Evolutionary conservation across 208 protist species (phyloP).

Genomic region (Borovskyia barvae): DNA sequence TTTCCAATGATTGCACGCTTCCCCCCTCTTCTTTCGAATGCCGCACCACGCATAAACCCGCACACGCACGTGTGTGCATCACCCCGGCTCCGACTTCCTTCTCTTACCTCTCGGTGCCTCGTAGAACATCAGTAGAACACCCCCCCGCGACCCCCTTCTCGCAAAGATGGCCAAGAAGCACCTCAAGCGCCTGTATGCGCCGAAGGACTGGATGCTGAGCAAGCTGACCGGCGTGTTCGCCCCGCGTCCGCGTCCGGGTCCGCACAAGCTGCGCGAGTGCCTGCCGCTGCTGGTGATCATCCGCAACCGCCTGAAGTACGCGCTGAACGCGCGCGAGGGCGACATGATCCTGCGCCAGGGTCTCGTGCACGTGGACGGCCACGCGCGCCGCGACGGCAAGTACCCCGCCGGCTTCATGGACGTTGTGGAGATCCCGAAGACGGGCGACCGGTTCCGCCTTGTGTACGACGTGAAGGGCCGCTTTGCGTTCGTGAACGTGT

Average conservation of each 20-base stretch:
- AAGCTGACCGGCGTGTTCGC: slow-evolving; percentile 98
- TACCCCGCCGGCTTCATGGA: slow-evolving; percentile 99
- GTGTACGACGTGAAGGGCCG: slow-evolving; percentile 99
- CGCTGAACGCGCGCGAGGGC: slow-evolving; percentile 96
- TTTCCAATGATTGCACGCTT: not conserved
- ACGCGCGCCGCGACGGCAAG: slow-evolving; percentile 95
- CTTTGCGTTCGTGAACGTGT: slow-evolving; percentile 97
- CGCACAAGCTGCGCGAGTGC: slow-evolving; percentile 97
- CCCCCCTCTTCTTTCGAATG: not conserved
- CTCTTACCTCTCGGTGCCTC: not conserved
- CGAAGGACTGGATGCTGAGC: slow-evolving; percentile 99
- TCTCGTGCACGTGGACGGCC: slow-evolving; percentile 96
- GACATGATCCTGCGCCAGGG: slow-evolving; percentile 97
- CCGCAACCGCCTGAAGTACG: slow-evolving; percentile 96
- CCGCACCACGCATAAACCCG: not conserved
- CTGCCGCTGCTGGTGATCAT: slow-evolving; percentile 86
- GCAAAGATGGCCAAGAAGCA: slow-evolving; percentile 97
- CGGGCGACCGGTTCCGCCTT: slow-evolving; percentile 98
- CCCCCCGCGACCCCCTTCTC: slow-evolving; percentile 2
- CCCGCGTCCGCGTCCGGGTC: slow-evolving; percentile 95
- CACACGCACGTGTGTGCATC: not conserved
- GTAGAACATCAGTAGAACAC: slow-evolving; percentile 6
- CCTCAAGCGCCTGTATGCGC: slow-evolving; percentile 99
- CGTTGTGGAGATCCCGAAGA: slow-evolving; percentile 98
- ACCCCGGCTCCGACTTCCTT: not conserved